Percentiles rank a stretch among this genome's conserved stretches.
phyloP scores from a whole-genome alignment of 345 rosid species.

The Linum lewisii region DNA sequence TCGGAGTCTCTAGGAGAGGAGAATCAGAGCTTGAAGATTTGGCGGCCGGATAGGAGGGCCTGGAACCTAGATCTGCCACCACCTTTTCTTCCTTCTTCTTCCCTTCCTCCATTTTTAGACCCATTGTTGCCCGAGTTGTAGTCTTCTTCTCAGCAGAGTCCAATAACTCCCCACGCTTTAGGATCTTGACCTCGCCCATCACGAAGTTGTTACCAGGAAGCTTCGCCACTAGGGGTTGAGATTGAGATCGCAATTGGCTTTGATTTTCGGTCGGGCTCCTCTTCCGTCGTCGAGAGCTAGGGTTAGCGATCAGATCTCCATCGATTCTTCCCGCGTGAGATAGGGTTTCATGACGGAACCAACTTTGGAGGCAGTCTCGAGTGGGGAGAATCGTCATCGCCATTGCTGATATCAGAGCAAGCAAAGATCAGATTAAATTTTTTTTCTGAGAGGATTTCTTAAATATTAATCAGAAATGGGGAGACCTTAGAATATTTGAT shows the following conservation, averaged over 20 bases:
- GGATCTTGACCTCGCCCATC: conserved; percentile 53
- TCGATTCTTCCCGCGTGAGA: neutral
- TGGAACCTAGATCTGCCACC: conserved; percentile 22
- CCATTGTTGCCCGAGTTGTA: neutral
- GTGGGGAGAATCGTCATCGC: neutral
- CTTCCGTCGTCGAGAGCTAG: conserved; percentile 23
- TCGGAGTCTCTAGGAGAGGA: conserved; percentile 34
- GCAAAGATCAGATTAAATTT: no score
- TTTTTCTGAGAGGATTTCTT: neutral
- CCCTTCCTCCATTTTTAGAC: neutral
- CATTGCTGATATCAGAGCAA: neutral
- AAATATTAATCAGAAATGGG: no score
- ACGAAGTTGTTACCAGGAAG: conserved; percentile 30
- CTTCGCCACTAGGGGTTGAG: conserved; percentile 18
- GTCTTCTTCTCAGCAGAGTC: neutral
- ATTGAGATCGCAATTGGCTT: neutral
- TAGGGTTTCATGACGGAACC: neutral
- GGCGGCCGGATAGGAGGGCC: conserved; percentile 52
- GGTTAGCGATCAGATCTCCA: neutral
- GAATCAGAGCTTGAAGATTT: conserved; percentile 63
- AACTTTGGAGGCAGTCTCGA: neutral
- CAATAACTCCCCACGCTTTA: conserved; percentile 24
- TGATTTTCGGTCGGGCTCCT: conserved; percentile 16
- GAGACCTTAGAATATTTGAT: no score
- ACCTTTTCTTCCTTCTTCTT: conserved; percentile 7